Conservation (phyloP, 805 yeast genomes). For the Cyberlindnera petersonii region DNA sequence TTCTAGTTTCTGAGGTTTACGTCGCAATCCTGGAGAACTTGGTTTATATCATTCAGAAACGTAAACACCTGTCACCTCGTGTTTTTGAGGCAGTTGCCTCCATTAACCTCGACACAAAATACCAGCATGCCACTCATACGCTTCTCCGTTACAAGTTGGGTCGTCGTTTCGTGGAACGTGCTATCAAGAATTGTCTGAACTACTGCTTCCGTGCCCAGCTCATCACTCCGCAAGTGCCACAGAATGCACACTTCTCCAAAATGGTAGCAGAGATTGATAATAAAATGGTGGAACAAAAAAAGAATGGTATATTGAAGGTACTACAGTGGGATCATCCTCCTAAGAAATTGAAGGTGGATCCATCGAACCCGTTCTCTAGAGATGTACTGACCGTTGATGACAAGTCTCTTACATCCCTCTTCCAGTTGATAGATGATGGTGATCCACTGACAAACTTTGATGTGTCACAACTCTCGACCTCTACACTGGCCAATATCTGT, state of each 20-base stretch:
- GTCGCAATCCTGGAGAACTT: slow-evolving; percentile 67
- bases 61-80: slow-evolving; percentile 57
- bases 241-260: slow-evolving; percentile 18
- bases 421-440: slow-evolving; percentile 56
- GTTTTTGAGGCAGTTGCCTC: slow-evolving; percentile 56
- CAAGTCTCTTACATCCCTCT: slow-evolving; percentile 58
- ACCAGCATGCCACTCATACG: slow-evolving; percentile 39
- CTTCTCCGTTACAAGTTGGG: slow-evolving; percentile 46
- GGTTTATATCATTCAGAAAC: slow-evolving; percentile 56
- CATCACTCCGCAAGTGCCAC: slow-evolving; percentile 21
- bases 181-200: slow-evolving; percentile 43
- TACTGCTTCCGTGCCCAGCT: slow-evolving; percentile 36
- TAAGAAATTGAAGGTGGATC: slow-evolving; percentile 23
- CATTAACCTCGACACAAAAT: slow-evolving; percentile 57
- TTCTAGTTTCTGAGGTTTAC: slow-evolving; percentile 53
- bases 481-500: slow-evolving; percentile 61
- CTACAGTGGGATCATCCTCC: slow-evolving; percentile 28
- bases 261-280: slow-evolving; percentile 22
- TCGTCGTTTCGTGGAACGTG: slow-evolving; percentile 60
- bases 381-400: slow-evolving; percentile 35
- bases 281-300: slow-evolving; percentile 27
- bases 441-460: slow-evolving; percentile 68
- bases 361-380: slow-evolving; percentile 29
- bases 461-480: slow-evolving; percentile 61
- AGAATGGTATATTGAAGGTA: slow-evolving; percentile 24